Percentiles rank a stretch among this genome's conserved stretches.
Evolutionary conservation across 768 basidiomycete genomes (phyloP).

Genomic region (Antrodiella citrinella): DNA sequence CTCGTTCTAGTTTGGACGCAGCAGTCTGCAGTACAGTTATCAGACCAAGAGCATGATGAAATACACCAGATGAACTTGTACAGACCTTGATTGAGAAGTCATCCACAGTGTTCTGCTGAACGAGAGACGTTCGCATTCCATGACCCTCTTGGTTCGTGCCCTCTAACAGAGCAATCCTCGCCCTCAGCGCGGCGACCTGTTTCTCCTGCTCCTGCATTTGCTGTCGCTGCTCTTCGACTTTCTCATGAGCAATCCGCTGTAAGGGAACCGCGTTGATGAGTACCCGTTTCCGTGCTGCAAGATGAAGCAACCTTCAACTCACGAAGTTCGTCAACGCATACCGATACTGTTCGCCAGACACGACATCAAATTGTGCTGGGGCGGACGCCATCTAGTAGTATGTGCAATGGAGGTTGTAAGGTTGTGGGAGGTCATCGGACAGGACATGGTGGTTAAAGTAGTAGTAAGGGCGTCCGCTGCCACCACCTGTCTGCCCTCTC

Average conservation of each 20-base stretch:
- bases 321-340: slow-evolving; percentile 80
- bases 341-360: slow-evolving; percentile 62
- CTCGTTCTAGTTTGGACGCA: slow-evolving; percentile 73
- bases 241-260: slow-evolving; percentile 82
- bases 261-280: not conserved
- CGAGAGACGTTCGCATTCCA: slow-evolving; percentile 29
- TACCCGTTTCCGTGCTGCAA: not conserved
- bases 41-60: slow-evolving; percentile 7
- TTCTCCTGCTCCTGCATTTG: slow-evolving; percentile 81
- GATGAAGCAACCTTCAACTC: not conserved
- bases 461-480: too few relatives aligned
- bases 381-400: slow-evolving; percentile 5
- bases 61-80: not conserved
- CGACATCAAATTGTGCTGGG: slow-evolving; percentile 17
- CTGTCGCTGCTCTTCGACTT: slow-evolving; percentile 71
- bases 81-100: slow-evolving; percentile 84
- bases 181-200: slow-evolving; percentile 66
- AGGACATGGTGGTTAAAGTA: not conserved
- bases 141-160: slow-evolving; percentile 37
- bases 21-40: slow-evolving; percentile 44
- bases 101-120: slow-evolving; percentile 55
- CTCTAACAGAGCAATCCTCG: slow-evolving; percentile 67
- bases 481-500: not conserved
- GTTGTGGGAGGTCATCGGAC: not conserved
- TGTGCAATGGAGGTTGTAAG: not conserved